A percentile compares a stretch with the other conserved stretches of the same genome.
Conservation (phyloP, 306 rosid genomes). For the Crataegus laevigata region DNA sequence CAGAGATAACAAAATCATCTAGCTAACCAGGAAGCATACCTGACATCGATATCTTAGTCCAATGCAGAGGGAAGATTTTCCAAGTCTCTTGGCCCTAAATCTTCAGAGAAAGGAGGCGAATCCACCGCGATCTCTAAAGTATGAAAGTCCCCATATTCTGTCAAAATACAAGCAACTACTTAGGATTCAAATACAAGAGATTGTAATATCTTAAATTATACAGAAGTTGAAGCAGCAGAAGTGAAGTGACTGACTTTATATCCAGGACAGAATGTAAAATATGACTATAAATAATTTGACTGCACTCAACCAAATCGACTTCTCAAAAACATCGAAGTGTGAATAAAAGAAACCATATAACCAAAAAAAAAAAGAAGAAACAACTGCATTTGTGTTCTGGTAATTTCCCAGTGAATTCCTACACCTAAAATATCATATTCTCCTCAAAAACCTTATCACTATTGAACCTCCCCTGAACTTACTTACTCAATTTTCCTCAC, state of each 20-base stretch:
- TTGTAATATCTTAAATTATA: neutral
- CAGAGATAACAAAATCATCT: neutral
- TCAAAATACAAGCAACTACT: neutral
- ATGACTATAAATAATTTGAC: neutral
- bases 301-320: neutral
- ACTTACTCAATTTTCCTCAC: neutral
- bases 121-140: constrained; percentile 22
- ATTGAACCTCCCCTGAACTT: neutral
- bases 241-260: neutral
- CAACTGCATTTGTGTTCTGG: neutral
- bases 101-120: constrained; percentile 15
- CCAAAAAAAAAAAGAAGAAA: neutral
- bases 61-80: constrained; percentile 7
- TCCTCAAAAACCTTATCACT: neutral
- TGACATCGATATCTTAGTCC: constrained; percentile 65
- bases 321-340: neutral
- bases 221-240: neutral
- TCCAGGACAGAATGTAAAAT: neutral
- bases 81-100: constrained; percentile 5
- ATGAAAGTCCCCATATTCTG: constrained; percentile 12
- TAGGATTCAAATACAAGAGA: neutral
- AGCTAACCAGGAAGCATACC: constrained; percentile 34
- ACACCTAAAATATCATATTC: neutral
- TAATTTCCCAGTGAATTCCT: neutral
- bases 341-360: neutral